Evolutionary conservation across 768 basidiomycete species (phyloP), one percentile per base, ranked within the genome.

Genomic region (Porphyrellus cyaneotinctus): DNA sequence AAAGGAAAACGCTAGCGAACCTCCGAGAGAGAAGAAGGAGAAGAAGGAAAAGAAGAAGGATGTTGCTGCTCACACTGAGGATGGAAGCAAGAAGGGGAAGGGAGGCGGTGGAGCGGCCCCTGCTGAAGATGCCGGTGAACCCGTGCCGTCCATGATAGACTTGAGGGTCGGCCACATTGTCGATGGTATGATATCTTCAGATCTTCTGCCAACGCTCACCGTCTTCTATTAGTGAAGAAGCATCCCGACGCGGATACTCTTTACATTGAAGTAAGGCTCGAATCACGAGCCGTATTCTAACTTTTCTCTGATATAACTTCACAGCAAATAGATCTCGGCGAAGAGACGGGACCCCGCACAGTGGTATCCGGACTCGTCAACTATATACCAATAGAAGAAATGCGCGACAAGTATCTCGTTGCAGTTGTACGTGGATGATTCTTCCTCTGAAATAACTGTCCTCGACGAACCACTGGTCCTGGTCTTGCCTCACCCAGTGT

Each of bases 231-330:
- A 95, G 95, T 98, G 62, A 85, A 84, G 72, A 91, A 90, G 63
- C 97, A 99, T 66, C 95, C 97, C 15, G 97, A 99, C 64, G 97
- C 97, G 3, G 97, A 98, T 64, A 85, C 91, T 45, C 79, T 99
- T n/a, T 99, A 98, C 65, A 82, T 98, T 55, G 95, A 98, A 80
- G 89, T 84, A 64, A 32, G 75, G 53, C 12, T 37, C 47, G 35
- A 24, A 26, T 43, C 31, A 32, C 28, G 15, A 49, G 17, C 41
- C 9, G 11, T 14, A 35, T 47, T 22, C 26, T 7, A 17, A 17
- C 15, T 11, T 14, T 17, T 14, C 17, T 11, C 39, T 30, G n/a
- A 28, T 42, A 30, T 10, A 3, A n/a, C 17, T 36, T 33, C 47
- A 55, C 20, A 93, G 90, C 85, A 94, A 88, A 95, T 98, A 58